These are phyloP conservation scores for Dendrocalamus latiflorus DNA, from an alignment of 202 grass and related monocot species.

Conservation along the genomic window DNA sequence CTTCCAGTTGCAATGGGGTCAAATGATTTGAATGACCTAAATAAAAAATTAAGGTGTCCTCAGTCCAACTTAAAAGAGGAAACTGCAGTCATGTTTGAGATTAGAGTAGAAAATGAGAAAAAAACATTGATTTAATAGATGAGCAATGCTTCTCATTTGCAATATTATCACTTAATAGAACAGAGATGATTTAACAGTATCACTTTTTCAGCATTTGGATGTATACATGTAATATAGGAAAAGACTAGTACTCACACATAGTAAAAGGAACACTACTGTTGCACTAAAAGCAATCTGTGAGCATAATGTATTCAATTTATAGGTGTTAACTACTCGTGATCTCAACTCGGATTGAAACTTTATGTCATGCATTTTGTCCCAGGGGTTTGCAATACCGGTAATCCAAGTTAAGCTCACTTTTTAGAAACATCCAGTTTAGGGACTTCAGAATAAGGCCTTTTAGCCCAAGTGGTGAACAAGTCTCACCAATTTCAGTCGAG, in stretches of 20 bases:
- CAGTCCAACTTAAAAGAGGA: constrained; percentile 15
- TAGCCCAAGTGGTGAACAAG: constrained; percentile 3
- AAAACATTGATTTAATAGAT: neutral
- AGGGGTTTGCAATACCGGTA: neutral
- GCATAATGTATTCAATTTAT: neutral
- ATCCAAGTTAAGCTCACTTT: neutral
- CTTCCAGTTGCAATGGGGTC: constrained; percentile 90
- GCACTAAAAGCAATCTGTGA: neutral
- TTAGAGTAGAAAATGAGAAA: constrained; percentile 16
- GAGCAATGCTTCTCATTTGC: neutral
- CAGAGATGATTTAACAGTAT: neutral
- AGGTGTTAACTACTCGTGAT: neutral
- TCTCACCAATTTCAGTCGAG: neutral
- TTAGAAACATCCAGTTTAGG: constrained; percentile 9
- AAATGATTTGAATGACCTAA: constrained; percentile 73
- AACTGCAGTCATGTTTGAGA: neutral
- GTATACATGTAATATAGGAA: neutral
- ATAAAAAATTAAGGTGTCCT: constrained; percentile 3
- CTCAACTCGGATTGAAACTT: neutral
- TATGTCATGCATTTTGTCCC: constrained; percentile 1
- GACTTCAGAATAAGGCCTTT: constrained; percentile 8
- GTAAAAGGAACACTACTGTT: neutral
- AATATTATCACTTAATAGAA: constrained; percentile 9
- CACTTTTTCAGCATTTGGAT: neutral
- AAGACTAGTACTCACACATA: neutral